A percentile compares a stretch with the other conserved stretches of the same genome.
Evolutionary conservation across 495 filamentous ascomycete species (phyloP).

Genomic region (Penicillium longicatenatum): DNA sequence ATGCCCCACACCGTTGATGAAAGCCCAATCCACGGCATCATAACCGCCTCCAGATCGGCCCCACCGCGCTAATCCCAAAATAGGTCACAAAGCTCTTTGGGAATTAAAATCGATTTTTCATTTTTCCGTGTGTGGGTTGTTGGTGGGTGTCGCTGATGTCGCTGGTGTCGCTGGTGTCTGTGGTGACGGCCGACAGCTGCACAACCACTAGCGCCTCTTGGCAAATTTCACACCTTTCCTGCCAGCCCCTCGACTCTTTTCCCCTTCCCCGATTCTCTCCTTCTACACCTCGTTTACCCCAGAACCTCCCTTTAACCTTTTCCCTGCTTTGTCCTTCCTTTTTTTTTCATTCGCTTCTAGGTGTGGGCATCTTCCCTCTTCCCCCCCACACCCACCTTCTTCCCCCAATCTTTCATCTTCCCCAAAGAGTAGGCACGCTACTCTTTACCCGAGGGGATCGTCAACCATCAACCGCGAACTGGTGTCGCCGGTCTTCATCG

Average conservation of each 20-base stretch:
- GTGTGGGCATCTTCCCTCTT: slow-evolving; percentile 6
- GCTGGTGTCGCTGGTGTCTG: slow-evolving; percentile 11
- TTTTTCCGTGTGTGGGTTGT: slow-evolving; percentile 12
- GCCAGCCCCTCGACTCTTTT: slow-evolving; percentile 52
- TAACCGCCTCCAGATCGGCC: slow-evolving; percentile 46
- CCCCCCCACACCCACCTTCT: slow-evolving; percentile 7
- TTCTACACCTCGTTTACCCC: slow-evolving; percentile 12
- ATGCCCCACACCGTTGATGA: slow-evolving; percentile 8
- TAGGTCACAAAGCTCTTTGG: slow-evolving; percentile 37
- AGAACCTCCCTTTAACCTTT: slow-evolving; percentile 8
- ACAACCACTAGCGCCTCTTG: slow-evolving; percentile 54
- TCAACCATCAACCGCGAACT: neutral
- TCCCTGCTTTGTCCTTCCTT: slow-evolving; percentile 16
- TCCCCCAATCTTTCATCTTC: slow-evolving; percentile 9
- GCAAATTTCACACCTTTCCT: slow-evolving; percentile 46
- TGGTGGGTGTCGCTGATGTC: slow-evolving; percentile 9
- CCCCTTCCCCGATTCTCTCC: slow-evolving; percentile 29
- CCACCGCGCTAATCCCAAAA: slow-evolving; percentile 41
- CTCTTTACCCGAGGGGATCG: slow-evolving; percentile 1
- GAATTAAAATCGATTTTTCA: slow-evolving; percentile 19
- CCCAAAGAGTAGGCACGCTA: slow-evolving; percentile 5
- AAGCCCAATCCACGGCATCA: slow-evolving; percentile 11
- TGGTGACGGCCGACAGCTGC: slow-evolving; percentile 46
- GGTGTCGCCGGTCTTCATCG: neutral
- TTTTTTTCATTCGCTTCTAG: slow-evolving; percentile 17